Evolutionary conservation across 257 asterid species (phyloP), one percentile per base, ranked within the genome.

Genomic region (Marsdenia floribunda): DNA sequence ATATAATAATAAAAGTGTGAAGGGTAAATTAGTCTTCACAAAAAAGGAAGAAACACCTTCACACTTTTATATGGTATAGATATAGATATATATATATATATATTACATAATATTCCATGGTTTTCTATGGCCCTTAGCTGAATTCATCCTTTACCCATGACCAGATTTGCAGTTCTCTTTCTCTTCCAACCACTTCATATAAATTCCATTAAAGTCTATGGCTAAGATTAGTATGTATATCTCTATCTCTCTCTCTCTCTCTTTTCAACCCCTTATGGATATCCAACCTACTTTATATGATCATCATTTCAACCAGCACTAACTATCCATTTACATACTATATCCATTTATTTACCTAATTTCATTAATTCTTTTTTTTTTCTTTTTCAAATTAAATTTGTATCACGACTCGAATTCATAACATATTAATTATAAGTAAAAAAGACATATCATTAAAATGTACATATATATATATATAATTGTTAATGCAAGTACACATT

Each of bases 171-270:
- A 59, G 7, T 35, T 47, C 6, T 44, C 49, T 44, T 44, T 59
- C 74, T 29, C 72, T 46, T 50, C 76, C 87, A 85, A 82, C 88
- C 57, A 81, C 85, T 78, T 76, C 81, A 57, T 73, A 22, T n/a
- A 53, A 42, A 9, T 6, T 7, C 5, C 3, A 64, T 57, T 79
- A 8, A 61, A 71, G 26, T 21, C 33, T 14, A 68, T 18, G 21
- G 24, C 77, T 49, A 11, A 19, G 16, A 61, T 64, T 52, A 15
- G 73, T 57, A 72, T 22, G 38, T n/a, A 46, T 42, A 42, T 42
- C 6, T 42, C 6, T 42, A 6, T 42, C 0, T 42, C 0, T 42
- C 6, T 42, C 0, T 44, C 6, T 44, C 13, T 63, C 37, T 44
- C 37, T 69, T 79, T 59, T 57, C 82, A 79, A 79, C 79, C 6